Evolutionary conservation across 2,329 filamentous ascomycete species (phyloP).

Genomic region (Elsinoe fawcettii): DNA sequence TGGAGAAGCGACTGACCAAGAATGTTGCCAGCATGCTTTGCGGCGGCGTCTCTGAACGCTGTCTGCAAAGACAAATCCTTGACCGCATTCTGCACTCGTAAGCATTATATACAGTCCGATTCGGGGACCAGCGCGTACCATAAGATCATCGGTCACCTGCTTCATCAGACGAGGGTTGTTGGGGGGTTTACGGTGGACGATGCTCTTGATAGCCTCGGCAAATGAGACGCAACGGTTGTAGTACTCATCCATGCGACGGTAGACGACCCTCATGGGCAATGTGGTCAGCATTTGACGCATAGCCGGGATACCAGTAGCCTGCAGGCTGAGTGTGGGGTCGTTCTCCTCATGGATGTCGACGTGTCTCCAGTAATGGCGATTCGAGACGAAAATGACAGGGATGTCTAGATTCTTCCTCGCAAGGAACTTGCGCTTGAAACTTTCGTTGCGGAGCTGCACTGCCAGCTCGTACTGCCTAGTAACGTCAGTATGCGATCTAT

Average conservation of each 20-base stretch:
- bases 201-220: not conserved
- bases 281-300: not conserved
- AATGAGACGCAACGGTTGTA: not conserved
- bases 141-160: not conserved
- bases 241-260: not conserved
- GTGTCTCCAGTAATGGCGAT: conserved; percentile 22
- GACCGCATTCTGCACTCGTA: not conserved
- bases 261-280: not conserved
- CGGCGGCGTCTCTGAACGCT: too few species aligned
- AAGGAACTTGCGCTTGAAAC: conserved; percentile 15
- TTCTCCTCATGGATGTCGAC: not conserved
- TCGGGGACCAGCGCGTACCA: not conserved
- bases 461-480: conserved; percentile 14
- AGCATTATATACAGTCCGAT: not conserved
- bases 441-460: conserved; percentile 20
- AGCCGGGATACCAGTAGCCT: not conserved
- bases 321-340: not conserved
- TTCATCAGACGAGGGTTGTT: not conserved
- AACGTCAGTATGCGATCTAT: not conserved
- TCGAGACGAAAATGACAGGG: conserved; percentile 22
- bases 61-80: not conserved
- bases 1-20: too few species aligned
- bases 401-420: conserved; percentile 17
- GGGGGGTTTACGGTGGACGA: not conserved
- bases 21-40: too few species aligned